These are phyloP conservation scores for Termitomyces sp. DNA, from an alignment of 768 basidiomycete genomes.

Conservation along the genomic window DNA sequence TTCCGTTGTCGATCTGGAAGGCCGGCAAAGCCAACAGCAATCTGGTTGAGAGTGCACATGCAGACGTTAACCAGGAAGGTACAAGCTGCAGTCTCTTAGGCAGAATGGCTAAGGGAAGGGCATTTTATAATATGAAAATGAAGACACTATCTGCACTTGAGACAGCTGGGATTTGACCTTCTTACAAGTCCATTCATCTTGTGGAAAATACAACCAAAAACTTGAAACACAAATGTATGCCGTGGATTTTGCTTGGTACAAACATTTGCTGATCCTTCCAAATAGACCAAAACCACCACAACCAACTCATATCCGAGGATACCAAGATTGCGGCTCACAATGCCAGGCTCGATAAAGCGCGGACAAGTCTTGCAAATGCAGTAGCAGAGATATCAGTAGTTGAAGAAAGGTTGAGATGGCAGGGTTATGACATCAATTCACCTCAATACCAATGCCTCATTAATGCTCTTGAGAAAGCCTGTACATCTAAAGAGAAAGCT, in stretches of 20 bases:
- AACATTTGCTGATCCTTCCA: no score
- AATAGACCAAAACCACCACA: background rate
- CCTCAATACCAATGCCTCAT: background rate
- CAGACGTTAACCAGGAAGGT: slow-evolving; percentile 25
- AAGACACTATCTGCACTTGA: background rate
- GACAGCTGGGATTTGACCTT: background rate
- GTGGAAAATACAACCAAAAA: background rate
- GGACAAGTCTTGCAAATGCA: background rate
- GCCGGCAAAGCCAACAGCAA: slow-evolving; percentile 21
- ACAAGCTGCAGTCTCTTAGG: slow-evolving; percentile 1
- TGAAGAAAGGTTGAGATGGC: background rate
- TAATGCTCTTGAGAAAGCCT: background rate
- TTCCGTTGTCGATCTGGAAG: slow-evolving; percentile 21
- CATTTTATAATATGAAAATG: background rate
- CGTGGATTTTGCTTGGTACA: background rate
- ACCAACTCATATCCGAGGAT: background rate
- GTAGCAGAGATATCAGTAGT: background rate
- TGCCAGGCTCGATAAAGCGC: background rate
- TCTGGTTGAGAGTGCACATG: slow-evolving; percentile 22
- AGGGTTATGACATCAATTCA: background rate
- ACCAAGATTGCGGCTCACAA: slow-evolving; percentile 5
- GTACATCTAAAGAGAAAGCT: background rate
- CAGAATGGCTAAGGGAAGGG: background rate
- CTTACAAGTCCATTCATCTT: background rate
- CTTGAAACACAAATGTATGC: slow-evolving; percentile 1